Evolutionary conservation across 805 yeast species (phyloP), one percentile per base, ranked within the genome.

Genomic region (Candida fluviatilis): DNA sequence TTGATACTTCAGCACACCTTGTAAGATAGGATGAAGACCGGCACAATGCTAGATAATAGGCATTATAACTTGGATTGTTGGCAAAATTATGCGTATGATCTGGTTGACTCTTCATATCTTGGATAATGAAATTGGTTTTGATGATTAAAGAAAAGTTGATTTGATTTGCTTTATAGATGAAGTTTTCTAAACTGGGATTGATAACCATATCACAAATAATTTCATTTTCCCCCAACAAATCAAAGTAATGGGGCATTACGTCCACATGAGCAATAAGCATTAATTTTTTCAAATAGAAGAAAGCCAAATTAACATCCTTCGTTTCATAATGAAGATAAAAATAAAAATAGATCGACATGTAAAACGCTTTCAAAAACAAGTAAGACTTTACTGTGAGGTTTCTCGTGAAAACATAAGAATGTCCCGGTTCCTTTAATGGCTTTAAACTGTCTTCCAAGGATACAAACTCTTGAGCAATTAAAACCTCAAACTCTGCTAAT

Each of bases 341-440:
- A 42, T 72, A 71, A 41, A 62, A 68, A 35, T 63, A 64, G 4
- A 72, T 45, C 3, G 75, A 55, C 34, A 68, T 55, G 17, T 64
- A 47, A 41, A 72, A 58, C 2, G 69, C 54, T 24, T 50, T 47
- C 8, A 60, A 39, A 14, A 56, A 46, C 33, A 65, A 42, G 38
- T 55, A 62, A 12, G 48, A 43, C 41, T 62, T 66, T 27, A 55
- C 46, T 18, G 39, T 51, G 14, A 48, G 40, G 30, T 51, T 47
- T 36, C 51, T 39, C 3, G 31, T 35, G 27, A 44, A 45, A 5
- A 44, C 36, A 30, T 35, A 39, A 2, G 46, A 17, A 24, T 28
- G 37, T 7, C 35, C 26, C 14, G 43, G 42, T n/a, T 31, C 19
- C 5, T 41, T 41, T 12, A 40, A 25, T 13, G 48, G 47, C n/a